Percentiles rank a stretch among this genome's conserved stretches.
phyloP scores from a whole-genome alignment of 2,329 filamentous ascomycete species.

The Colletotrichum plurivorum region DNA sequence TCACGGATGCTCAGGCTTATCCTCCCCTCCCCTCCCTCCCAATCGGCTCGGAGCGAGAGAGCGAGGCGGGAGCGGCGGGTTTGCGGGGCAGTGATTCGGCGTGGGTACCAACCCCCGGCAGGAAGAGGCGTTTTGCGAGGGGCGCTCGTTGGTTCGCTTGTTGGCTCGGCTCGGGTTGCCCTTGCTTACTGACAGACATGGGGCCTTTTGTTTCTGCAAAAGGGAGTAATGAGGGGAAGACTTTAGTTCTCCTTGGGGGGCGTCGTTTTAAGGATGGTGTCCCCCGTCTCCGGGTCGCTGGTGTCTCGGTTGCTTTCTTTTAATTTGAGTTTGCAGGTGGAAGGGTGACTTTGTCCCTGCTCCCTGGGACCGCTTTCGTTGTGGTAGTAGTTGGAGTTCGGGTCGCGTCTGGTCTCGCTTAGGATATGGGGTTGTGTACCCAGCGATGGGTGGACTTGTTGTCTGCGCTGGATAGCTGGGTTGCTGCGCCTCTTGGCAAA shows the following conservation, averaged over 20 bases:
- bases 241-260: background rate
- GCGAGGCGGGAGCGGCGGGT: background rate
- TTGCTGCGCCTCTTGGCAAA: no score
- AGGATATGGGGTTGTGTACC: background rate
- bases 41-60: background rate
- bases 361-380: background rate
- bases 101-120: background rate
- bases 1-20: no score
- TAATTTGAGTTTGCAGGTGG: background rate
- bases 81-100: slow-evolving; percentile 3
- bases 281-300: background rate
- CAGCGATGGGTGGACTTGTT: no score
- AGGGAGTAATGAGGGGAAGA: background rate
- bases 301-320: background rate
- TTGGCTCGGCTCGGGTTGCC: slow-evolving; percentile 6
- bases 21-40: no score
- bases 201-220: background rate
- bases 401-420: background rate
- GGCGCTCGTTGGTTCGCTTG: background rate
- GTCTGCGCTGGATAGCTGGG: no score
- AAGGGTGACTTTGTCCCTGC: background rate
- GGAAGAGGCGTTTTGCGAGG: background rate
- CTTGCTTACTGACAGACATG: background rate
- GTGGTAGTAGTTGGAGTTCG: background rate
- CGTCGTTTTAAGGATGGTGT: background rate